Evolutionary conservation across 78 protist species (phyloP).

Genomic region (slime mould (Dictyostelium discoideum)): DNA sequence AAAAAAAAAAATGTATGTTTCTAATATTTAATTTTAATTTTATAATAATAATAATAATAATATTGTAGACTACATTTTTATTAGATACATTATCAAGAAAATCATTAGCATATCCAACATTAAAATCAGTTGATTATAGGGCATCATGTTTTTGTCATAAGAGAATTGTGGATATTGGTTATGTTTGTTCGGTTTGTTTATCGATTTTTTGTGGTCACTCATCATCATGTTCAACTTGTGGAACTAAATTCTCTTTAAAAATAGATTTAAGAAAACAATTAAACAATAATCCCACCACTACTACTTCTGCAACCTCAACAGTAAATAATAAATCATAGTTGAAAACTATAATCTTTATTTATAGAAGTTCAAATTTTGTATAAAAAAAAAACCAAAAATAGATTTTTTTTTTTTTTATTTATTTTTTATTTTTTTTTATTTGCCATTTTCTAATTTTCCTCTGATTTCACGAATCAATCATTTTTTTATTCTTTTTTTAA

Average conservation of each 20-base stretch:
- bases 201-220: constrained; percentile 68
- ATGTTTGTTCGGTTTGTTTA: constrained; percentile 87
- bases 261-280: constrained; percentile 14
- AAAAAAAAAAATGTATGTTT: neutral
- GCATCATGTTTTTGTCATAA: constrained; percentile 86
- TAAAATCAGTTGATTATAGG: constrained; percentile 78
- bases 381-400: too few species aligned
- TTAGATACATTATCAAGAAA: constrained; percentile 73
- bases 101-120: constrained; percentile 57
- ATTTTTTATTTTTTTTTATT: too few species aligned
- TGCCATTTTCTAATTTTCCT: too few species aligned
- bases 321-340: neutral
- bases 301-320: neutral
- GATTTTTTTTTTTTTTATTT: too few species aligned
- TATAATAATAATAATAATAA: too few species aligned
- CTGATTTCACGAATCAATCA: too few species aligned
- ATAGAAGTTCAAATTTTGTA: neutral
- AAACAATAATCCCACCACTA: neutral
- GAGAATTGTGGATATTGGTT: constrained; percentile 81
- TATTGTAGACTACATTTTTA: constrained; percentile 62
- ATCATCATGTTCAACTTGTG: constrained; percentile 75
- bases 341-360: neutral
- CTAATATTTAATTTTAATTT: neutral
- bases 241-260: constrained; percentile 38
- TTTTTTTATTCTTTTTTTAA: too few species aligned